Conservation (phyloP, 2,329 filamentous ascomycete species). For the Xylariales sp. region DNA sequence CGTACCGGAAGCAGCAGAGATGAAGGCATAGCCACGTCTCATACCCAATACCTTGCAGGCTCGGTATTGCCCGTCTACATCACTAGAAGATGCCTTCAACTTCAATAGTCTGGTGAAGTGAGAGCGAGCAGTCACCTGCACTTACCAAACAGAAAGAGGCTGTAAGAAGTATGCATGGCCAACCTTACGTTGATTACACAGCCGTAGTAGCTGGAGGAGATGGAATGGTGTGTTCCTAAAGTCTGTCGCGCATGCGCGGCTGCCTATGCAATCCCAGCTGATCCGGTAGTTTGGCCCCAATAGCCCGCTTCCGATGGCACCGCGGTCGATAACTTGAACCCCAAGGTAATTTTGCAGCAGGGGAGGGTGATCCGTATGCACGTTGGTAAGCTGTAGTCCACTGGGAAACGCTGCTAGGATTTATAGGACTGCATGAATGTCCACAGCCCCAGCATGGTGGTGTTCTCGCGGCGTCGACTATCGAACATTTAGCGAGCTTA, state of each 20-base stretch:
- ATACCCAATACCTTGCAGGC: too few species aligned
- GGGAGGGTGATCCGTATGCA: too few species aligned
- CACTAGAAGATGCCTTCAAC: not conserved
- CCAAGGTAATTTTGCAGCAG: too few species aligned
- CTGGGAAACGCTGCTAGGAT: not conserved
- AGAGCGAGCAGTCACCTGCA: not conserved
- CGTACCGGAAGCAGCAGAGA: too few species aligned
- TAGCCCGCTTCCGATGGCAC: not conserved
- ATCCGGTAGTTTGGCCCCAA: not conserved
- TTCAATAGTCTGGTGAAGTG: constrained; percentile 1
- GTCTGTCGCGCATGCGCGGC: not conserved
- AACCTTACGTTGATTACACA: not conserved
- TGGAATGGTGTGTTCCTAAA: not conserved
- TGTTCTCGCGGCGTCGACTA: not conserved
- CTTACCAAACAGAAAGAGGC: not conserved
- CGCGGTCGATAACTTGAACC: too few species aligned
- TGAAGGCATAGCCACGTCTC: not conserved
- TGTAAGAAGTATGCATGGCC: not conserved
- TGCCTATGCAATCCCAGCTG: not conserved
- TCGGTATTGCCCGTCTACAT: not conserved
- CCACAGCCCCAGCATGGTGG: not conserved
- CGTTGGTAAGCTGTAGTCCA: not conserved
- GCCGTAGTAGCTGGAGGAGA: not conserved
- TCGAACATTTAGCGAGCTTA: not conserved
- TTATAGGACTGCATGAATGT: not conserved